Conservation (phyloP, 148 eudicot genomes). For the Rhododendron simsii region DNA sequence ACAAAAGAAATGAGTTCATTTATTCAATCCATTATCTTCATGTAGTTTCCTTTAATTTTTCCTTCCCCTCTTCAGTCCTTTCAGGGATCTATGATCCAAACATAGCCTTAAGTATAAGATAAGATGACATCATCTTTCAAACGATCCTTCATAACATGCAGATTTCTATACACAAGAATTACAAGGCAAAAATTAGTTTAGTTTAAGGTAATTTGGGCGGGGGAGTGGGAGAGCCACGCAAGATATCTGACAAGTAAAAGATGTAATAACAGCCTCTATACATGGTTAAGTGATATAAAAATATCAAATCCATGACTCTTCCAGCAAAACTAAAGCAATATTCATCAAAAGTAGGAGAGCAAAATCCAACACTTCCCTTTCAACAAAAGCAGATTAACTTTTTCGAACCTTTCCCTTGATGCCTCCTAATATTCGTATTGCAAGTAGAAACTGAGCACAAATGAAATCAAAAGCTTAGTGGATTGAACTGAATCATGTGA, state of each 20-base stretch:
- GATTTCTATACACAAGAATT: not conserved
- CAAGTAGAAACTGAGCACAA: not conserved
- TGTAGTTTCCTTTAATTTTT: not conserved
- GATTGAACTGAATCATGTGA: too few species aligned
- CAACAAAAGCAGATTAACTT: not conserved
- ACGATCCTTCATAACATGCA: not conserved
- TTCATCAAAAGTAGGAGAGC: not conserved
- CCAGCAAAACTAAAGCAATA: not conserved
- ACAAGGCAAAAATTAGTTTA: not conserved
- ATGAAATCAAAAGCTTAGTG: not conserved
- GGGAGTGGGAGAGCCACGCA: not conserved
- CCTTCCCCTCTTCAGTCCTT: not conserved
- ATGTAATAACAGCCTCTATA: not conserved
- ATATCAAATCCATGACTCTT: not conserved
- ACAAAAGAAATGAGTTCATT: not conserved
- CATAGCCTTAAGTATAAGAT: not conserved
- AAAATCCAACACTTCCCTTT: not conserved
- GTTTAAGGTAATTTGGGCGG: not conserved
- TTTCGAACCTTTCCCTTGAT: not conserved
- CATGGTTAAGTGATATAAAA: not conserved
- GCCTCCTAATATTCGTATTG: not conserved
- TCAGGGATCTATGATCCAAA: not conserved
- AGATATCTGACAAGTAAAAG: not conserved
- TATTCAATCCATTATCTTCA: not conserved
- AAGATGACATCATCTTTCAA: not conserved